A percentile compares a stretch with the other conserved stretches of the same genome.
phyloP scores from a whole-genome alignment of 2,329 filamentous ascomycete species.

The Talaromyces verruculosus region DNA sequence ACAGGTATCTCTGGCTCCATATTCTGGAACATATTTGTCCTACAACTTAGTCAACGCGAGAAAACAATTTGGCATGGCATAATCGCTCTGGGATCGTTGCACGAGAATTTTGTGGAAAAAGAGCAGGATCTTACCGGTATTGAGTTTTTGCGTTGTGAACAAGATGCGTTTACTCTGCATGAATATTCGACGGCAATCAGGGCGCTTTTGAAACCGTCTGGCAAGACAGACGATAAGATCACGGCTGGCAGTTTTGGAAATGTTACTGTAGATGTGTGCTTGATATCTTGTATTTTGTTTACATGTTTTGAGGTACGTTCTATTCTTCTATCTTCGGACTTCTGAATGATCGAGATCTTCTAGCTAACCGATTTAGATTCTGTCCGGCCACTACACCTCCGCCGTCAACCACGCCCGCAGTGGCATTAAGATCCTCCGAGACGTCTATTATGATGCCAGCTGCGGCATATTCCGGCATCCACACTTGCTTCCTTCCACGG shows the following conservation, averaged over 20 bases:
- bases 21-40: conserved; percentile 30
- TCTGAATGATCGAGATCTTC: no score
- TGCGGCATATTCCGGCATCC: conserved; percentile 20
- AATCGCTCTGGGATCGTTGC: conserved; percentile 31
- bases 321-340: no score
- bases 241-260: background rate
- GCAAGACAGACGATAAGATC: no score
- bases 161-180: conserved; percentile 8
- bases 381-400: conserved; percentile 27
- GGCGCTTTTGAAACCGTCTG: background rate
- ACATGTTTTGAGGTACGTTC: conserved; percentile 28
- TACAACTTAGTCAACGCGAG: conserved; percentile 32
- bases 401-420: conserved; percentile 27
- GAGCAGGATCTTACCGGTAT: background rate
- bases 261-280: conserved; percentile 23
- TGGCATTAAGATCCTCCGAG: conserved; percentile 26
- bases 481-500: conserved; percentile 21
- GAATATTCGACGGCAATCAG: conserved; percentile 16
- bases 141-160: background rate
- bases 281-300: conserved; percentile 30
- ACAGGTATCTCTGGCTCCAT: conserved; percentile 29
- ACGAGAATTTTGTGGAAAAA: conserved; percentile 27
- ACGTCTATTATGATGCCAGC: conserved; percentile 20
- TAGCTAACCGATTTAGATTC: conserved; percentile 21
- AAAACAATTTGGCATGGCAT: conserved; percentile 29